Conservation (phyloP, 2,329 filamentous ascomycete species). For the Fusarium denticulatum region DNA sequence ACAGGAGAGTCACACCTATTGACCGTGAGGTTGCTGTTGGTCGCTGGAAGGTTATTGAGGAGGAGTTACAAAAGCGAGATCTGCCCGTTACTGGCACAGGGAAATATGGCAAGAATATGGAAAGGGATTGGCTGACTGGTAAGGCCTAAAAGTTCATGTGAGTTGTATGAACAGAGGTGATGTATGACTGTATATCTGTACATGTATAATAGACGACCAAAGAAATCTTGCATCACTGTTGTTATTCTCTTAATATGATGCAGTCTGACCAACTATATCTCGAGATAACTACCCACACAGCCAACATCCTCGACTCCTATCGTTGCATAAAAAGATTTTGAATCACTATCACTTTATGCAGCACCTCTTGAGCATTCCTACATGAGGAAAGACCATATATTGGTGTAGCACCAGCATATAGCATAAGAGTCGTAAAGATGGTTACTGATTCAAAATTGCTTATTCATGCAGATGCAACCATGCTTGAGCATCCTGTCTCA, state of each 20-base stretch:
- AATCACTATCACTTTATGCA: background rate
- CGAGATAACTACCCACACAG: background rate
- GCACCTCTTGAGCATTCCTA: background rate
- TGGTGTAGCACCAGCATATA: background rate
- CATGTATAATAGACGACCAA: conserved; percentile 46
- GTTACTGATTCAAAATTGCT: background rate
- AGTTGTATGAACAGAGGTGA: conserved; percentile 23
- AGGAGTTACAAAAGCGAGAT: conserved; percentile 71
- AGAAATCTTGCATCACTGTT: conserved; percentile 33
- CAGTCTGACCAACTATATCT: background rate
- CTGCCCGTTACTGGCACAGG: conserved; percentile 66
- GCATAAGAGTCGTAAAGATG: background rate
- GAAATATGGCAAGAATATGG: conserved; percentile 52
- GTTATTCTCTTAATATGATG: background rate
- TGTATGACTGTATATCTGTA: conserved; percentile 46
- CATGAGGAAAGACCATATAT: background rate
- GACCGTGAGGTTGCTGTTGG: conserved; percentile 78
- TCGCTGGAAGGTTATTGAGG: conserved; percentile 81
- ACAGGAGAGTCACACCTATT: conserved; percentile 72
- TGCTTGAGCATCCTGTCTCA: background rate
- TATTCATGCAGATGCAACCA: background rate
- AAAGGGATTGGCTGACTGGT: conserved; percentile 56
- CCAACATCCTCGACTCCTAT: background rate
- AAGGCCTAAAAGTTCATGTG: conserved; percentile 43
- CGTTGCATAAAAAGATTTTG: background rate